Conservation (phyloP, 495 filamentous ascomycete genomes). For the Penicillium herquei region DNA sequence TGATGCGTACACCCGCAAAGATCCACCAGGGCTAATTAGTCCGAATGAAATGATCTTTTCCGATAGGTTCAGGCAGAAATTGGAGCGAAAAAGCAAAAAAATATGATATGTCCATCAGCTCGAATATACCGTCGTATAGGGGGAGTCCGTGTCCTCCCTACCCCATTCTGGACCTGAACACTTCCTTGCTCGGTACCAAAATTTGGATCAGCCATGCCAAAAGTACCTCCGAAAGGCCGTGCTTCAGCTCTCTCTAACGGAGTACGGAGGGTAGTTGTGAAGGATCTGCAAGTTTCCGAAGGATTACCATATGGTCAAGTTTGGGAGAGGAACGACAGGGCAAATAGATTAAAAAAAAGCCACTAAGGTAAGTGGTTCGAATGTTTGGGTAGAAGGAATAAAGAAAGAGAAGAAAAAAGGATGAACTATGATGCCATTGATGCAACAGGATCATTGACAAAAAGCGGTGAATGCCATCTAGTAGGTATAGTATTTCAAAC, state of each 20-base stretch:
- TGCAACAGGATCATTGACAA: slow-evolving; percentile 1
- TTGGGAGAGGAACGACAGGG: neutral
- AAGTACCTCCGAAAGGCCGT: slow-evolving; percentile 13
- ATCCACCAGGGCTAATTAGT: slow-evolving; percentile 1
- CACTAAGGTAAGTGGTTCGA: neutral
- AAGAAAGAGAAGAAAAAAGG: neutral
- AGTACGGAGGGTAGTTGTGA: slow-evolving; percentile 2
- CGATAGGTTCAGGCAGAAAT: slow-evolving; percentile 18
- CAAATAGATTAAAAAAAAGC: neutral
- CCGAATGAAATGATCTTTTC: slow-evolving; percentile 12
- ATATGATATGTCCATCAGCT: slow-evolving; percentile 13
- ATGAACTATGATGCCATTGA: neutral
- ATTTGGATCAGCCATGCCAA: slow-evolving; percentile 18
- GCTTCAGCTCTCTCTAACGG: slow-evolving; percentile 3
- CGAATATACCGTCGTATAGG: neutral
- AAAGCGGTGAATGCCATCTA: slow-evolving; percentile 28
- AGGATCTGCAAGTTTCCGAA: slow-evolving; percentile 11
- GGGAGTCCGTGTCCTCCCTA: neutral
- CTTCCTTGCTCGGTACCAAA: slow-evolving; percentile 22
- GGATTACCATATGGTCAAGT: neutral
- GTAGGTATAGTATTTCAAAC: slow-evolving; percentile 10
- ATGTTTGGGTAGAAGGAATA: neutral
- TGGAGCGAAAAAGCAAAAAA: slow-evolving; percentile 3
- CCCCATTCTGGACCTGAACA: slow-evolving; percentile 2
- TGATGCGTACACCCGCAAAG: slow-evolving; percentile 19